A percentile compares a stretch with the other conserved stretches of the same genome.
phyloP scores from a whole-genome alignment of 495 filamentous ascomycete genomes.

The Thozetella sp. region DNA sequence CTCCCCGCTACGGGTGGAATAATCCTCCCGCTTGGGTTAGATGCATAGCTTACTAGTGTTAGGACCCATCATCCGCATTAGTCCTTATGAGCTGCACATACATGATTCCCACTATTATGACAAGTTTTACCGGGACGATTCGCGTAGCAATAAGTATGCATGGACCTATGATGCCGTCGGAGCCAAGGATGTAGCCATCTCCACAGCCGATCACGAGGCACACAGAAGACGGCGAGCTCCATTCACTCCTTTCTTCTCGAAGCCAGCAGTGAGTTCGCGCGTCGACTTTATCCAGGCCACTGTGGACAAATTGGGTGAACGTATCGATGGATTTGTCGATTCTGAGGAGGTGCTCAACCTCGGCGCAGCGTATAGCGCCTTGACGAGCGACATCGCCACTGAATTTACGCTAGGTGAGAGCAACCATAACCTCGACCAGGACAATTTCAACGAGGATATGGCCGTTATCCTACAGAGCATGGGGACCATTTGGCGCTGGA shows the following conservation, averaged over 20 bases:
- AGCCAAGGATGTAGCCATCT: conserved; percentile 13
- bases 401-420: conserved; percentile 26
- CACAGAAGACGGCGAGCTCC: conserved; percentile 19
- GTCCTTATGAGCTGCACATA: conserved; percentile 30
- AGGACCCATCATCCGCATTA: conserved; percentile 34
- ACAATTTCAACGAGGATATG: conserved; percentile 22
- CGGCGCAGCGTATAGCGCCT: conserved; percentile 29
- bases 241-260: conserved; percentile 22
- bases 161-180: conserved; percentile 25
- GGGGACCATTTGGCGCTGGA: conserved; percentile 22
- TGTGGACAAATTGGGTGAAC: conserved; percentile 23
- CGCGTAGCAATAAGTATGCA: conserved; percentile 26
- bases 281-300: conserved; percentile 17
- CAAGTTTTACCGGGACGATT: conserved; percentile 26
- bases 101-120: conserved; percentile 26
- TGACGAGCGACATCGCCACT: conserved; percentile 17
- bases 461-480: conserved; percentile 9
- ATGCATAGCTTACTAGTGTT: neutral
- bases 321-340: conserved; percentile 14
- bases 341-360: conserved; percentile 20
- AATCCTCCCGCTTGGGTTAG: neutral
- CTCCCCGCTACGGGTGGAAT: too few species aligned
- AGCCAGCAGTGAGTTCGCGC: conserved; percentile 18
- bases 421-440: conserved; percentile 23
- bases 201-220: conserved; percentile 17